These are phyloP conservation scores for Chaetomium sp. DNA, from an alignment of 2,329 filamentous ascomycete species.

Conservation along the genomic window DNA sequence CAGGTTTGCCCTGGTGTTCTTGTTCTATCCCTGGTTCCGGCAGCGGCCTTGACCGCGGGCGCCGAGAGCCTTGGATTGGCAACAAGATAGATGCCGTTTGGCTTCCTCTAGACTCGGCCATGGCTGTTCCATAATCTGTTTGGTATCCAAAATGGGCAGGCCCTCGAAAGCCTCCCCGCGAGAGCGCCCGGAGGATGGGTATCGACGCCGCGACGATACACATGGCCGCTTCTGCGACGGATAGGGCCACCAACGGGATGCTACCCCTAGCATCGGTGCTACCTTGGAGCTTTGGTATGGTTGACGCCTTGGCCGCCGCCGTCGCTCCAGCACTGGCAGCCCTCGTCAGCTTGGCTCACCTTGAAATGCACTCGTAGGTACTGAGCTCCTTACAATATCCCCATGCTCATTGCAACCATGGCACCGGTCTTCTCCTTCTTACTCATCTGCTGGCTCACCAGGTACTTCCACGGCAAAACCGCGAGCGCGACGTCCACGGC, in stretches of 20 bases:
- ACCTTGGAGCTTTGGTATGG: constrained; percentile 2
- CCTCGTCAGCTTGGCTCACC: neutral
- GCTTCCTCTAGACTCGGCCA: constrained; percentile 17
- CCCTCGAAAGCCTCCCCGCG: constrained; percentile 20
- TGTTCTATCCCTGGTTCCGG: neutral
- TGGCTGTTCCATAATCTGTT: constrained; percentile 19
- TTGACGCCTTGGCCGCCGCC: constrained; percentile 9
- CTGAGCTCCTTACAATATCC: constrained; percentile 31
- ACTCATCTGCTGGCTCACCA: constrained; percentile 32
- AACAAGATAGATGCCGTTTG: neutral
- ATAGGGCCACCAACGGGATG: constrained; percentile 29
- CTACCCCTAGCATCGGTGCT: constrained; percentile 18
- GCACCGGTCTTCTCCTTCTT: constrained; percentile 33
- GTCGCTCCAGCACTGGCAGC: constrained; percentile 16
- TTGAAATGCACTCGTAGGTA: neutral
- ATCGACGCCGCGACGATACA: constrained; percentile 36
- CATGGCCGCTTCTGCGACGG: constrained; percentile 32
- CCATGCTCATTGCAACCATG: constrained; percentile 35
- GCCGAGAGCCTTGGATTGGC: neutral
- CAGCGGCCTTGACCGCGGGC: neutral
- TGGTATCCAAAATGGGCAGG: constrained; percentile 22
- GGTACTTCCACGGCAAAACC: constrained; percentile 31
- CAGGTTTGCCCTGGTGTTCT: neutral
- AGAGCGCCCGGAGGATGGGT: constrained; percentile 33
- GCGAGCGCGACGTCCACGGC: constrained; percentile 30